Conservation (phyloP, 2,329 filamentous ascomycete species). For the Calonectria multiphialidica region DNA sequence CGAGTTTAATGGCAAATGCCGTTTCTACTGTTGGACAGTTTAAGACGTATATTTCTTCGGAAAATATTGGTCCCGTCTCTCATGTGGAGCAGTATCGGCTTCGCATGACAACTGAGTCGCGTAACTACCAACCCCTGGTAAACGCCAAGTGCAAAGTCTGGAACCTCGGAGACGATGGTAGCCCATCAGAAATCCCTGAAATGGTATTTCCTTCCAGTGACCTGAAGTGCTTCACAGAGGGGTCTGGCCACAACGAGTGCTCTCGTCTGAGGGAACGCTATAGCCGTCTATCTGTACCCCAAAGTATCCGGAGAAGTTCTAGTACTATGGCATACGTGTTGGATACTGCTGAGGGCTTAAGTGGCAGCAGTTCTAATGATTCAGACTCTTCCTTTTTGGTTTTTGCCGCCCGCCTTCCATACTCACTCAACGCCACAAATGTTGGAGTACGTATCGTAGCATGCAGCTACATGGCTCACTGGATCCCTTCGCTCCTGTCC, state of each 20-base stretch:
- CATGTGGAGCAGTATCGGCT: background rate
- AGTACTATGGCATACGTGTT: background rate
- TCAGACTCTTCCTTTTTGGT: background rate
- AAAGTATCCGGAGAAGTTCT: background rate
- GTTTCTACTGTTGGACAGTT: background rate
- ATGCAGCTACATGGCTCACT: slow-evolving; percentile 11
- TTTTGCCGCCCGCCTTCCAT: background rate
- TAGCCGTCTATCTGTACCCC: background rate
- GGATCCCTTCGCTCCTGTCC: background rate
- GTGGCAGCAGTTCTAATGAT: background rate
- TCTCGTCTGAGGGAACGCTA: background rate
- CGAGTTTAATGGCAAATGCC: background rate
- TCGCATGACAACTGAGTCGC: background rate
- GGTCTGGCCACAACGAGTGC: background rate
- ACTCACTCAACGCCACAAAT: background rate
- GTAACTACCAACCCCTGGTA: background rate
- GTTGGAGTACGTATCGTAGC: background rate
- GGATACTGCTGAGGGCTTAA: background rate
- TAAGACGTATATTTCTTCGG: background rate
- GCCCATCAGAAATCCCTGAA: background rate
- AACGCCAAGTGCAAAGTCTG: slow-evolving; percentile 9
- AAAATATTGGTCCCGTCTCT: background rate
- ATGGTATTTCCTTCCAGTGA: background rate
- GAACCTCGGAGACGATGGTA: background rate
- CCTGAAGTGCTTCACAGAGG: background rate